phyloP scores from a whole-genome alignment of 441 rosid species.

The Erodium chrysanthum region DNA sequence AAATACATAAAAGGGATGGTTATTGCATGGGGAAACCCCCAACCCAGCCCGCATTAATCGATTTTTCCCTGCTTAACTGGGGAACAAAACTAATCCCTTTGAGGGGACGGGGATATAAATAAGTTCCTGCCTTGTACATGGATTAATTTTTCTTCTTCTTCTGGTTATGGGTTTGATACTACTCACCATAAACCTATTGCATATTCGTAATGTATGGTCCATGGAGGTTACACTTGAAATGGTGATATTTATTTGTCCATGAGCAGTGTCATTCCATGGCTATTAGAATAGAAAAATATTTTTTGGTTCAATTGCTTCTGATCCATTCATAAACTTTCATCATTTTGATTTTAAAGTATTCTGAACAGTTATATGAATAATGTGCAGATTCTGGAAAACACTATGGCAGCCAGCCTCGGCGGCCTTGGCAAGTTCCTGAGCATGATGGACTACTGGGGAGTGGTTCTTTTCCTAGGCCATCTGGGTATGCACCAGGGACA shows the following conservation, averaged over 20 bases:
- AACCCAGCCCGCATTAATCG: neutral
- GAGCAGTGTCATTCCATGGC: neutral
- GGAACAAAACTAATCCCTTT: neutral
- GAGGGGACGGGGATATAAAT: neutral
- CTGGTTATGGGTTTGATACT: neutral
- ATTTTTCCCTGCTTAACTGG: neutral
- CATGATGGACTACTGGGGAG: slow-evolving; percentile 98
- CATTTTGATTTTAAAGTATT: neutral
- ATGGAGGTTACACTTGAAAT: neutral
- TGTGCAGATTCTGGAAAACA: slow-evolving; percentile 59
- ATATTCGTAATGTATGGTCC: neutral
- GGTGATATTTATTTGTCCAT: neutral
- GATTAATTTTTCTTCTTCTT: neutral
- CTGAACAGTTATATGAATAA: slow-evolving; percentile 2
- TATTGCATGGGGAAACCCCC: neutral
- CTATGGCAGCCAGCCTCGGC: slow-evolving; percentile 58
- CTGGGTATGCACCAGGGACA: slow-evolving; percentile 56
- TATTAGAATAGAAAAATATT: neutral
- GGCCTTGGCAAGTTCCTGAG: slow-evolving; percentile 76
- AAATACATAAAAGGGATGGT: neutral
- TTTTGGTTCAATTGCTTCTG: neutral
- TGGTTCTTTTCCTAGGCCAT: slow-evolving; percentile 79
- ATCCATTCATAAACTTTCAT: neutral
- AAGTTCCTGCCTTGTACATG: neutral
- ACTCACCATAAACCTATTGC: neutral